phyloP scores from a whole-genome alignment of 2,329 filamentous ascomycete genomes.

The Hyphodiscus sp. region DNA sequence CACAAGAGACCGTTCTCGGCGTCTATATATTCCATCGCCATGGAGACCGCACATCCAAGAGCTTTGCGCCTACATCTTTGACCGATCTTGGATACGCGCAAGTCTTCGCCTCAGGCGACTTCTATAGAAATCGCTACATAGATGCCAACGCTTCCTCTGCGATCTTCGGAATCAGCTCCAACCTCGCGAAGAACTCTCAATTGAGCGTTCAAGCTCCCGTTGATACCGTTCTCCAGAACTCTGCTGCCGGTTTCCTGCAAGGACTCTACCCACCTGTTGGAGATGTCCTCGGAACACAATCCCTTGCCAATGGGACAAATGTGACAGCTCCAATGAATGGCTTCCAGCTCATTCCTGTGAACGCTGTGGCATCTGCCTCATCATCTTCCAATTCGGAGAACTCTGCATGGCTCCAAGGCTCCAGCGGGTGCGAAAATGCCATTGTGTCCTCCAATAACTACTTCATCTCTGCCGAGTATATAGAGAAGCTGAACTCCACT shows the following conservation, averaged over 20 bases:
- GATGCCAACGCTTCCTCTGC: conserved; percentile 46
- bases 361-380: conserved; percentile 45
- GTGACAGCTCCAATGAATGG: conserved; percentile 66
- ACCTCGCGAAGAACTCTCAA: conserved; percentile 63
- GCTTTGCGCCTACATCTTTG: conserved; percentile 61
- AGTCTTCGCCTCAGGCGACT: conserved; percentile 64
- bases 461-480: conserved; percentile 43
- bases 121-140: conserved; percentile 74
- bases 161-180: conserved; percentile 60
- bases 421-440: conserved; percentile 49
- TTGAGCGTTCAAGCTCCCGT: conserved; percentile 65
- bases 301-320: conserved; percentile 62
- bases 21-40: conserved; percentile 86
- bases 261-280: conserved; percentile 78
- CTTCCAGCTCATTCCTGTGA: conserved; percentile 78
- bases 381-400: conserved; percentile 51
- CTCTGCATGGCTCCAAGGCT: conserved; percentile 52
- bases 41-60: conserved; percentile 80
- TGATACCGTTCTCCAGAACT: conserved; percentile 74
- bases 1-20: conserved; percentile 46
- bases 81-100: conserved; percentile 75
- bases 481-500: conserved; percentile 40
- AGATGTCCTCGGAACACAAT: conserved; percentile 44
- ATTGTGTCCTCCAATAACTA: conserved; percentile 50
- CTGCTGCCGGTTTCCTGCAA: conserved; percentile 74